Conservation (phyloP, 2,329 filamentous ascomycete species). For the Monosporascus sp. region DNA sequence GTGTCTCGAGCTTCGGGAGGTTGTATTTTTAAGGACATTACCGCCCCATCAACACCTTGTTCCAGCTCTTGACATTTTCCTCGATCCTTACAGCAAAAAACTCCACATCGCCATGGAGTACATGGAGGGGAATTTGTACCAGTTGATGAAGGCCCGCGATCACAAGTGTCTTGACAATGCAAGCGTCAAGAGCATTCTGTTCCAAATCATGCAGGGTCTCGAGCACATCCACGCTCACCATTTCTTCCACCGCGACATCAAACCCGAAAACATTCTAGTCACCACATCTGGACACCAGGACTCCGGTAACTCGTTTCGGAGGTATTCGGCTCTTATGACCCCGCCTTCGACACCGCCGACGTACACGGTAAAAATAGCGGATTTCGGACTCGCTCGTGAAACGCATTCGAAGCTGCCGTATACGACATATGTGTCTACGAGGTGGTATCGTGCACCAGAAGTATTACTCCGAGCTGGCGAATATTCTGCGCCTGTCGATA, state of each 20-base stretch:
- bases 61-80: slow-evolving; percentile 96
- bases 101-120: slow-evolving; percentile 99
- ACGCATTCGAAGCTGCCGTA: slow-evolving; percentile 95
- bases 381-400: slow-evolving; percentile 95
- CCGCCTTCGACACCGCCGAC: slow-evolving; percentile 89
- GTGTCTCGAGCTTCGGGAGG: slow-evolving; percentile 90
- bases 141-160: slow-evolving; percentile 96
- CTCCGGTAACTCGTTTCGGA: slow-evolving; percentile 75
- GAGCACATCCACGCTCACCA: slow-evolving; percentile 96
- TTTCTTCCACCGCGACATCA: slow-evolving; percentile 99
- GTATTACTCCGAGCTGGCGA: slow-evolving; percentile 90
- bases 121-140: slow-evolving; percentile 98
- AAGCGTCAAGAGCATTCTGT: slow-evolving; percentile 96
- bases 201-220: slow-evolving; percentile 91
- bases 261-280: slow-evolving; percentile 97
- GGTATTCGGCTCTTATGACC: slow-evolving; percentile 90
- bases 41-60: slow-evolving; percentile 88
- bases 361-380: slow-evolving; percentile 97
- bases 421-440: slow-evolving; percentile 95
- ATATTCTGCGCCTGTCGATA: slow-evolving; percentile 96
- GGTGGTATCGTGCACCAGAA: slow-evolving; percentile 97
- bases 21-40: slow-evolving; percentile 89
- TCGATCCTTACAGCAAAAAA: slow-evolving; percentile 93
- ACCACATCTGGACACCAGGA: slow-evolving; percentile 85
- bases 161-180: slow-evolving; percentile 87